phyloP scores from a whole-genome alignment of 2,329 filamentous ascomycete species.

The Thermoascus crustaceus region DNA sequence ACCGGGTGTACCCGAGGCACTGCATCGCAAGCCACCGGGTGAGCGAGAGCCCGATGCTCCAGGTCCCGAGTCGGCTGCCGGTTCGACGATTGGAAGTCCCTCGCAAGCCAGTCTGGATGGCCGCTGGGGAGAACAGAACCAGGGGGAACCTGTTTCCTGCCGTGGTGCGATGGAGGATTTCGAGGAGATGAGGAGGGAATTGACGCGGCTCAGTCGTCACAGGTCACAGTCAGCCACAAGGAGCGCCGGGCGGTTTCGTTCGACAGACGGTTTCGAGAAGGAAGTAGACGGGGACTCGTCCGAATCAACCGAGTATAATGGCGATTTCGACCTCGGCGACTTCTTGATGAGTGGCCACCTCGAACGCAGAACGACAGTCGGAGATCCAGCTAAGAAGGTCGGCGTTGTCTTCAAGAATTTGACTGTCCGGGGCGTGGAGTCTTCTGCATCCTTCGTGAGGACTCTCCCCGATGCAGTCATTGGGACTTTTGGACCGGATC shows the following conservation, averaged over 20 bases:
- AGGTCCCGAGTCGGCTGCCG: slow-evolving; percentile 5
- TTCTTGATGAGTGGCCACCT: slow-evolving; percentile 70
- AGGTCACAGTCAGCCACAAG: slow-evolving; percentile 23
- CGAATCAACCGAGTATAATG: too few relatives aligned
- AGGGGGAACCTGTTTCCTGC: slow-evolving; percentile 46
- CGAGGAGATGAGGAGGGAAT: slow-evolving; percentile 47
- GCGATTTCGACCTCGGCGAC: slow-evolving; percentile 57
- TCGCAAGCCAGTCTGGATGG: slow-evolving; percentile 31
- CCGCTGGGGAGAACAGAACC: slow-evolving; percentile 56
- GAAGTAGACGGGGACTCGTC: slow-evolving; percentile 39
- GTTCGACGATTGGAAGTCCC: slow-evolving; percentile 7
- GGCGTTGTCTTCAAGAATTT: slow-evolving; percentile 70
- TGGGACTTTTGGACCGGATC: slow-evolving; percentile 72
- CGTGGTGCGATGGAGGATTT: slow-evolving; percentile 52
- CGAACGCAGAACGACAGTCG: slow-evolving; percentile 59
- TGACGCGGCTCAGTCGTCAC: slow-evolving; percentile 45
- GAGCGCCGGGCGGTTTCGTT: slow-evolving; percentile 19
- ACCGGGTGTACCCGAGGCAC: neutral
- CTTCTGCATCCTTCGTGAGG: slow-evolving; percentile 59
- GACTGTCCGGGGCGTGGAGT: slow-evolving; percentile 63
- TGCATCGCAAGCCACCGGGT: neutral
- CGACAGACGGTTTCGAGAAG: too few relatives aligned
- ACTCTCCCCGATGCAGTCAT: slow-evolving; percentile 66
- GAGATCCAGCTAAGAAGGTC: slow-evolving; percentile 64
- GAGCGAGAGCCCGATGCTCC: neutral